phyloP scores from a whole-genome alignment of 306 rosid genomes.

The Sindora glabra region DNA sequence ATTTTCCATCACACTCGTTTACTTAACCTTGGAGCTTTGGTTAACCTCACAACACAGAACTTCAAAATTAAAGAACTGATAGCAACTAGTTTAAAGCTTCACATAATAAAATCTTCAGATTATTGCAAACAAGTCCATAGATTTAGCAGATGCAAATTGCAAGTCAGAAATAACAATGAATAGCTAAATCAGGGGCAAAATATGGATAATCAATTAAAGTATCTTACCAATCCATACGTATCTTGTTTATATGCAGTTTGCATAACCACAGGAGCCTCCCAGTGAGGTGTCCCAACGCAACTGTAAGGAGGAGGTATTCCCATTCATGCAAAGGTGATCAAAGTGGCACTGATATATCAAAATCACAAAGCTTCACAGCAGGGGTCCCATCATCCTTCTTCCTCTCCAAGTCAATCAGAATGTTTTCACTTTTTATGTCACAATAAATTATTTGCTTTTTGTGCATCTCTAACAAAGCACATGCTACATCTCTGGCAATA shows the following conservation, averaged over 20 bases:
- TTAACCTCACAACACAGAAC: not conserved
- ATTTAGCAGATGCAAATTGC: not conserved
- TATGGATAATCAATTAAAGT: not conserved
- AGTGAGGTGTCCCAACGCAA: conserved; percentile 93
- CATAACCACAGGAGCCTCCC: conserved; percentile 99
- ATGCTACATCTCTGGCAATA: conserved; percentile 74
- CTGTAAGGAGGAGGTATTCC: conserved; percentile 74
- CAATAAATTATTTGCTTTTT: conserved; percentile 89
- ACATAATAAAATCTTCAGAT: not conserved
- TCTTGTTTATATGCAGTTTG: conserved; percentile 53
- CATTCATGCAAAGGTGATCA: conserved; percentile 62
- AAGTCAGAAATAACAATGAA: not conserved
- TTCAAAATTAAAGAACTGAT: not conserved
- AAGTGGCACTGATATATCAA: conserved; percentile 90
- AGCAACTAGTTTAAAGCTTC: too few relatives aligned
- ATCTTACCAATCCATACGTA: conserved; percentile 73
- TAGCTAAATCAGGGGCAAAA: not conserved
- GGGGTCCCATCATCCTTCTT: conserved; percentile 68
- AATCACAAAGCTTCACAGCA: conserved; percentile 88
- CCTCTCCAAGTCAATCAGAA: conserved; percentile 66
- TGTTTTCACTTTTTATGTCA: conserved; percentile 87
- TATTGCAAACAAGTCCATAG: not conserved
- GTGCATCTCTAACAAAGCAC: conserved; percentile 79
- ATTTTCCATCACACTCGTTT: too few relatives aligned
- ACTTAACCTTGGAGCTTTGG: too few relatives aligned